Percentiles rank a stretch among this genome's conserved stretches.
Conservation (phyloP, 306 rosid species). For the Cicer yamashitae region DNA sequence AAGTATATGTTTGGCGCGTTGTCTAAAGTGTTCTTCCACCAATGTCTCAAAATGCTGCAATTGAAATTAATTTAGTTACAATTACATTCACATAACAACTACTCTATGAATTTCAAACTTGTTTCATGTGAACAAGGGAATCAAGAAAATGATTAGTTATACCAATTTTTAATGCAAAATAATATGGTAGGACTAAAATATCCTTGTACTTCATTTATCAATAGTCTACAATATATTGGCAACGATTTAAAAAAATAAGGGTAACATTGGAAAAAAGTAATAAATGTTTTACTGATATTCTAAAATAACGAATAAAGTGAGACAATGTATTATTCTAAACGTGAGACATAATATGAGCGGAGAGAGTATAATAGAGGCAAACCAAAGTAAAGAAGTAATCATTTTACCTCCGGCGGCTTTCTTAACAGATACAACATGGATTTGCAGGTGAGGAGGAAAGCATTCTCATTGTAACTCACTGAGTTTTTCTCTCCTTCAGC, state of each 20-base stretch:
- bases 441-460: constrained; percentile 85
- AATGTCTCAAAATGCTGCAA: constrained; percentile 86
- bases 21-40: constrained; percentile 77
- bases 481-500: constrained; percentile 97
- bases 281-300: no score
- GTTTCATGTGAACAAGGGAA: not conserved
- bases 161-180: no score
- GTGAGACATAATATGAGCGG: no score
- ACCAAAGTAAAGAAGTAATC: constrained; percentile 18
- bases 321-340: no score
- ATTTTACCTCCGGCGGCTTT: constrained; percentile 79
- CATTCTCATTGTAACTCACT: constrained; percentile 88
- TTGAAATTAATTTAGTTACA: constrained; percentile 32
- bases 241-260: no score
- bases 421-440: constrained; percentile 76
- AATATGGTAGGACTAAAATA: no score
- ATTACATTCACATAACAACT: constrained; percentile 8
- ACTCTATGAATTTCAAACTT: not conserved
- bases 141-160: not conserved
- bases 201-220: no score
- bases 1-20: constrained; percentile 61
- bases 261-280: no score
- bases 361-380: constrained; percentile 3
- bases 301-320: no score
- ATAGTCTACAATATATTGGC: no score